Evolutionary conservation across 441 rosid species (phyloP), one percentile per base, ranked within the genome.

Genomic region (Populus trichocarpa): DNA sequence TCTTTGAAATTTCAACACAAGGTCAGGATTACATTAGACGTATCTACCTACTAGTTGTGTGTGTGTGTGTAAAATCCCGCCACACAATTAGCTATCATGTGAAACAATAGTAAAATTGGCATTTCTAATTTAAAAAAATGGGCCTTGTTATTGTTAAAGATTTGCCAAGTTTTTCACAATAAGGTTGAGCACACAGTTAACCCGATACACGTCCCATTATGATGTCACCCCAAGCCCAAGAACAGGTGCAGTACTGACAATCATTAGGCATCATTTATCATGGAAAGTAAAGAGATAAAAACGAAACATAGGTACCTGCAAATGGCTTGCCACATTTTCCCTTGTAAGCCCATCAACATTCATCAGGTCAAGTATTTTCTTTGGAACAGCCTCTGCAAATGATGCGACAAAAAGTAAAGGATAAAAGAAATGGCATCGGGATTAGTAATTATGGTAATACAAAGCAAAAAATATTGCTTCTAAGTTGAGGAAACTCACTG

Each of bases 251-350:
- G 33, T 6, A 5, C 23, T 40, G 8, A 9, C 1, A 53, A 42
- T 42, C 9, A 18, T 42, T 4, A 75, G 12, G 10, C 25, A 50
- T 36, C 9, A 36, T 13, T 16, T 71, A 10, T 11, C 18, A 28
- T 36, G 5, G 2, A 30, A 67, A n/a, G 9, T 8, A 78, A 64
- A 22, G 23, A 75, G 69, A 26, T 5, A 13, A 32, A 72, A 42
- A 67, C 22, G 59, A 77, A 80, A 80, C 75, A 33, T 77, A 70
- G 63, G 71, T 84, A 85, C 98, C 96, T 94, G 98, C 73, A 96
- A 89, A 87, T 92, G 98, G 82, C 99, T 95, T 67, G 99, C 99
- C 72, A 97, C 99, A 83, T 97, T 96, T 89, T 96, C 97, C 83
- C 99, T 94, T 16, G 98, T 90, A 71, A 94, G 91, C 76, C 93